These are phyloP conservation scores for Vachellia collinsii DNA, from an alignment of 306 rosid species.

Conservation along the genomic window DNA sequence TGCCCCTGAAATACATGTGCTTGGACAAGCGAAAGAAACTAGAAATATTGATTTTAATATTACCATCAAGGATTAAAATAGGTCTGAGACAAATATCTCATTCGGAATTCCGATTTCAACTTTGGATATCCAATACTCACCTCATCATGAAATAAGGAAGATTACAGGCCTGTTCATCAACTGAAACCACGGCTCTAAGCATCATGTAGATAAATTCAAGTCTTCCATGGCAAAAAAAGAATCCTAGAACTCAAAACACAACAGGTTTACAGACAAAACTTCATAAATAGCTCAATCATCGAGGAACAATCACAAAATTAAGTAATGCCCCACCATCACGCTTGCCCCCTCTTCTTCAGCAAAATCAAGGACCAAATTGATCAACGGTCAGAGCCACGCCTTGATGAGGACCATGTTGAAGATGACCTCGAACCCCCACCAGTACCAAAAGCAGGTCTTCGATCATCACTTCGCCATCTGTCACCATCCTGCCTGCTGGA, in stretches of 20 bases:
- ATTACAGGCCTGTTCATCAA: slow-evolving; percentile 39
- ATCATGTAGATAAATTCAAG: slow-evolving; percentile 35
- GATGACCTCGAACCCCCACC: slow-evolving; percentile 56
- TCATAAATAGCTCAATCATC: background rate
- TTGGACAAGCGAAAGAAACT: background rate
- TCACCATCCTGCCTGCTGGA: slow-evolving; percentile 49
- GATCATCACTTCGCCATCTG: slow-evolving; percentile 80
- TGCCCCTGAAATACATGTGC: background rate
- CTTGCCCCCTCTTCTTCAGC: background rate
- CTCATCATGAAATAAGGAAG: slow-evolving; percentile 34
- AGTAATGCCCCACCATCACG: background rate
- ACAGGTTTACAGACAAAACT: slow-evolving; percentile 5
- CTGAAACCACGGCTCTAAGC: slow-evolving; percentile 17
- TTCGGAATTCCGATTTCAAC: slow-evolving; percentile 30
- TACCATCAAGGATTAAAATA: background rate
- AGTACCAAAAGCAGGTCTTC: slow-evolving; percentile 52
- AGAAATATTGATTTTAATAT: background rate
- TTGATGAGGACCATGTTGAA: slow-evolving; percentile 79
- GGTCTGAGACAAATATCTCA: background rate
- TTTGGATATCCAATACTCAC: slow-evolving; percentile 33
- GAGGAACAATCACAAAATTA: background rate
- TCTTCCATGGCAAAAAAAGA: slow-evolving; percentile 43
- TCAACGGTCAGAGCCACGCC: slow-evolving; percentile 54
- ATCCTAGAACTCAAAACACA: slow-evolving; percentile 32
- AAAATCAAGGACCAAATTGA: slow-evolving; percentile 6